Evolutionary conservation across 192 early-diverging fungal species (phyloP).

Genomic region (Phlyctochytrium bullatum): DNA sequence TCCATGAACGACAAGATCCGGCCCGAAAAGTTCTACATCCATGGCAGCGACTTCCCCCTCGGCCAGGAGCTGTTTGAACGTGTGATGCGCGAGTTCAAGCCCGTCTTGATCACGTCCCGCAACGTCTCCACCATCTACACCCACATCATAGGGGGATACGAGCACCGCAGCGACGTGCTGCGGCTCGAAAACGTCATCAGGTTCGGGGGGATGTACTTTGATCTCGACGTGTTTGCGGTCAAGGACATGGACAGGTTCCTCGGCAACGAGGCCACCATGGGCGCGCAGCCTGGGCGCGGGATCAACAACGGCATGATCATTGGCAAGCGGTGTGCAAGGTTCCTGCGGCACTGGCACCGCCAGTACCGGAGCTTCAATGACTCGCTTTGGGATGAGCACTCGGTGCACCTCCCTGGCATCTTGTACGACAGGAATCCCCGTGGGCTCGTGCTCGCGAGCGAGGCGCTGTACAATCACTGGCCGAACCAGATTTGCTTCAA

Average conservation of each 20-base stretch:
- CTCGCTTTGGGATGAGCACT: conserved; percentile 43
- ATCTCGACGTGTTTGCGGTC: conserved; percentile 50
- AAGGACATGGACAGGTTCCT: conserved; percentile 46
- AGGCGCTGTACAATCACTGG: no score
- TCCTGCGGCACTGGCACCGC: conserved; percentile 47
- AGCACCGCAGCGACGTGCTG: conserved; percentile 48
- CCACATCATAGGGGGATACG: neutral
- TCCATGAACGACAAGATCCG: conserved; percentile 13
- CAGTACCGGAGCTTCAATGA: conserved; percentile 42
- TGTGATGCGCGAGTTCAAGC: conserved; percentile 16
- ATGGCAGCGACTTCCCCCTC: conserved; percentile 17
- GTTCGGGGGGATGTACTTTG: conserved; percentile 56
- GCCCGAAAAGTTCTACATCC: conserved; percentile 22
- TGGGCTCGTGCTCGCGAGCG: no score
- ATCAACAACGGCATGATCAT: conserved; percentile 51
- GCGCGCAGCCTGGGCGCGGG: conserved; percentile 35
- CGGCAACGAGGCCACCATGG: conserved; percentile 48
- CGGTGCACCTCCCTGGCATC: conserved; percentile 39
- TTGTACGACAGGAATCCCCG: conserved; percentile 19
- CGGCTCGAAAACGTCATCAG: conserved; percentile 38
- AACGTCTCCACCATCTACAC: neutral
- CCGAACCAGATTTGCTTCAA: no score
- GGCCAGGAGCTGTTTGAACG: conserved; percentile 16
- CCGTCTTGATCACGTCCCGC: neutral
- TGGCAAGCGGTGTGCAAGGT: conserved; percentile 36